Evolutionary conservation across 352 stramenopile genomes (phyloP), one percentile per base, ranked within the genome.

Genomic region (Phytopythium kandeliae): DNA sequence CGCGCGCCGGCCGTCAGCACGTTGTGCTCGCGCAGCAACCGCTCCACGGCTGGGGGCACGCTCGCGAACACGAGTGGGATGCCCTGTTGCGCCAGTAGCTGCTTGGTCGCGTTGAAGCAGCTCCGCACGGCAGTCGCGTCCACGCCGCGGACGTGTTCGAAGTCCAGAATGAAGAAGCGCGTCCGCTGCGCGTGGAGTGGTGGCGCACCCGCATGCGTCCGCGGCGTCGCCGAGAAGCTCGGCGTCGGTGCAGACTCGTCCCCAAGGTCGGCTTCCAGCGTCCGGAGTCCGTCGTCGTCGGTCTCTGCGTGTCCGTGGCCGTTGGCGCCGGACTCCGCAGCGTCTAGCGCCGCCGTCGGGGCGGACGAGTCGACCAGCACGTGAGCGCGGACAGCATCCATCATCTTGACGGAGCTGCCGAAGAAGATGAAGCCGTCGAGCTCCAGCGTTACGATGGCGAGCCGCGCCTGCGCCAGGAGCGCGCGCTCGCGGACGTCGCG

Each of bases 401-500:
- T 92, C 57, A 95, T 89, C 55, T 89, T 86, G 21, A 95, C 83
- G 19, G 73, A 86, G 19, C 75, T 90, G 22, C 85, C 85, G 46
- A 95, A 95, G 63, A 95, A 95, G 47, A 95, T 86, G 55, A 85
- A 95, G 3, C 85, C 85, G 51, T 93, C 72, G 22, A 95, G 62
- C 51, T 95, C 79, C 12, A 95, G 64, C 31, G 84, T 90, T 30
- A 92, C 80, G 47, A 95, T 95, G n/a, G 83, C 67, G 54, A 91
- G 78, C 5, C 82, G 71, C 55, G 79, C 77, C 17, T 67, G 73
- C 41, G 89, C 71, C 25, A 95, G 71, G 41, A 90, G 48, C 17
- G 75, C 79, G 28, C 80, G 75, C 28, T 95, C 84, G 19, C 81
- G 76, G 30, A 89, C 71, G 48, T 89, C 71, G 25, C 84, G 77